Evolutionary conservation across 805 yeast genomes (phyloP), one percentile per base, ranked within the genome.

Genomic region (Debaryomyces prosopidis): DNA sequence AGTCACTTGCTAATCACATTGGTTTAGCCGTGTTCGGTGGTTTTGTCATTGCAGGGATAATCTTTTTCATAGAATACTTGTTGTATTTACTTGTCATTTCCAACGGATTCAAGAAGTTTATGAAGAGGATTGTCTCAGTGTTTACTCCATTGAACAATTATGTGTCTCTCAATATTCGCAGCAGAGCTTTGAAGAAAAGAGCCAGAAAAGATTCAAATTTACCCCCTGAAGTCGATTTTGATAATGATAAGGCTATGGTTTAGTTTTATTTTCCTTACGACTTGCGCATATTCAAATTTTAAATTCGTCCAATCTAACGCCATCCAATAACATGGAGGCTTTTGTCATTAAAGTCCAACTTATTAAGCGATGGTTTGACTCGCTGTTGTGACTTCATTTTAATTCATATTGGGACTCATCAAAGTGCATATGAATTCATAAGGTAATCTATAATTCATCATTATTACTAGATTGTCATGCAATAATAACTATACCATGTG

Each of bases 1-100:
- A 87, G 58, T 69, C 79, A 7, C 68, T 90, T 66, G 89, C 88
- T 14, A 76, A 80, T 51, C 96, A 91, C 64, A 80, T 91, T 52
- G 75, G 81, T 12, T 66, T 85, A 33, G 85, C 90, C 20, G 87
- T 89, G 2, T 58, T 86, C 35, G 79, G 79, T 11, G 96, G 96
- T 1, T 82, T 86, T 52, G 48, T 79, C 14, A 58, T 85, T 40
- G 90, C 84, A 2, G 65, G 63, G 8, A 42, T 58, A 2, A 47
- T 73, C 2, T 67, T 73, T 39, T 60, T 56, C 44, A 45, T 69
- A 45, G 77, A 73, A 52, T 73, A 69, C 59, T 61, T 68, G 52
- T 63, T 73, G 40, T 73, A 71, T 50, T 57, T 58, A 27, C 65
- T 68, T 60, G 62, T 70, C 38, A 53, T 62, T 26, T 65, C 65